These are phyloP conservation scores for Obba rivulosa DNA, from an alignment of 768 basidiomycete species.

Conservation along the genomic window DNA sequence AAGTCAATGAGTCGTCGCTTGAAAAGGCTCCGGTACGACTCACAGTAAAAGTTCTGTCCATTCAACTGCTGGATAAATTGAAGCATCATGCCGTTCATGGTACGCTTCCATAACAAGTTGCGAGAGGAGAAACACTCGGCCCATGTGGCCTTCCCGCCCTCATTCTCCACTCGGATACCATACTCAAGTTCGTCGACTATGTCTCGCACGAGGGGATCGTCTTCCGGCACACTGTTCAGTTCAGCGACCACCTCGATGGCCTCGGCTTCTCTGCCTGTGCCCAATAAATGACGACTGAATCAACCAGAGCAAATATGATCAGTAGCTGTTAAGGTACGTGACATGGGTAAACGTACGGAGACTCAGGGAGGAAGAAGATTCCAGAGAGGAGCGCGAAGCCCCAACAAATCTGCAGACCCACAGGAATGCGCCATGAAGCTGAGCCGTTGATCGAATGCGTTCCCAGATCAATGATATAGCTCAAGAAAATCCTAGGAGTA, in stretches of 20 bases:
- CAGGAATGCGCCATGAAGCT: slow-evolving; percentile 69
- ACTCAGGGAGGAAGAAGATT: slow-evolving; percentile 74
- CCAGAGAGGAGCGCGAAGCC: slow-evolving; percentile 63
- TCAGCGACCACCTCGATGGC: slow-evolving; percentile 60
- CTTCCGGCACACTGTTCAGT: slow-evolving; percentile 56
- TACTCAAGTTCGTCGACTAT: slow-evolving; percentile 58
- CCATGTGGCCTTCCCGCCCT: slow-evolving; percentile 78
- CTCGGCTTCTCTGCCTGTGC: slow-evolving; percentile 43
- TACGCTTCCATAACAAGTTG: slow-evolving; percentile 68
- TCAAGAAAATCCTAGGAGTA: slow-evolving; percentile 55
- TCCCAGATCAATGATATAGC: slow-evolving; percentile 66
- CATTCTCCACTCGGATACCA: slow-evolving; percentile 68
- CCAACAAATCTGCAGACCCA: slow-evolving; percentile 72
- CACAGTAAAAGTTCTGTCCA: slow-evolving; percentile 79
- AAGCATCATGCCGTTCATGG: slow-evolving; percentile 76
- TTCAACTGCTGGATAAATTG: slow-evolving; percentile 80
- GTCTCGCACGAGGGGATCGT: slow-evolving; percentile 56
- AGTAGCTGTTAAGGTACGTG: background rate
- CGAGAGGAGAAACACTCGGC: slow-evolving; percentile 67
- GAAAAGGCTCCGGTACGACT: slow-evolving; percentile 13
- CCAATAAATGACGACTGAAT: slow-evolving; percentile 65
- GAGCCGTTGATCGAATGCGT: slow-evolving; percentile 50
- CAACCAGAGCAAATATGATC: no score
- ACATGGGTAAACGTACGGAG: slow-evolving; percentile 44
- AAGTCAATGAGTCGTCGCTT: background rate